These are phyloP conservation scores for Calonectria honghensis DNA, from an alignment of 2,329 filamentous ascomycete species.

Conservation along the genomic window DNA sequence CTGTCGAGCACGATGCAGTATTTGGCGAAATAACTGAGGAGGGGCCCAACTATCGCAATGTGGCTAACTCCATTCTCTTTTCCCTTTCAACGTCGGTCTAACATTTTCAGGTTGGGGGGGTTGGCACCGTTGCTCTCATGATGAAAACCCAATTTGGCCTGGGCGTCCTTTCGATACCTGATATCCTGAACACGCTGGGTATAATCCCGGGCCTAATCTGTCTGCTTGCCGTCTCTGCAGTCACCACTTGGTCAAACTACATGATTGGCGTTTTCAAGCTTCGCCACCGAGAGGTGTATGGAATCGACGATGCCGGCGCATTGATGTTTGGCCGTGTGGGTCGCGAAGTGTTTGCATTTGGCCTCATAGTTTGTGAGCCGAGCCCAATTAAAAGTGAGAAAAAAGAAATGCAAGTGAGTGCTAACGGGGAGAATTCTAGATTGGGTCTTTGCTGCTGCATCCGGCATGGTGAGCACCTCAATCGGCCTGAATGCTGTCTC, in stretches of 20 bases:
- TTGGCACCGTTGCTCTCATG: conserved; percentile 65
- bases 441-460: conserved; percentile 37
- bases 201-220: conserved; percentile 67
- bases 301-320: conserved; percentile 70
- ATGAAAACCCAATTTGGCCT: conserved; percentile 68
- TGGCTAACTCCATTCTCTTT: not conserved
- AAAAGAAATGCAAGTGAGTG: not conserved
- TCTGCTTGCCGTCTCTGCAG: conserved; percentile 61
- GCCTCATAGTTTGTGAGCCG: conserved; percentile 58
- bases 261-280: conserved; percentile 71
- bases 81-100: not conserved
- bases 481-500: conserved; percentile 65
- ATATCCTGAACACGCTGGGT: conserved; percentile 65
- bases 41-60: conserved; percentile 5
- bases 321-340: conserved; percentile 68
- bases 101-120: conserved; percentile 60
- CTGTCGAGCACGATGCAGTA: not conserved
- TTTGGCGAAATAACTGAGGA: conserved; percentile 1
- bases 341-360: conserved; percentile 62
- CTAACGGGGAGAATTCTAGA: not conserved
- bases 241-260: conserved; percentile 69
- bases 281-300: conserved; percentile 69
- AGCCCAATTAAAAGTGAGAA: not conserved
- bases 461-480: conserved; percentile 58
- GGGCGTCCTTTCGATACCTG: conserved; percentile 67